Base-by-base conservation (phyloP, 2,329 filamentous ascomycete species). In the Cytospora piceicola region DNA sequence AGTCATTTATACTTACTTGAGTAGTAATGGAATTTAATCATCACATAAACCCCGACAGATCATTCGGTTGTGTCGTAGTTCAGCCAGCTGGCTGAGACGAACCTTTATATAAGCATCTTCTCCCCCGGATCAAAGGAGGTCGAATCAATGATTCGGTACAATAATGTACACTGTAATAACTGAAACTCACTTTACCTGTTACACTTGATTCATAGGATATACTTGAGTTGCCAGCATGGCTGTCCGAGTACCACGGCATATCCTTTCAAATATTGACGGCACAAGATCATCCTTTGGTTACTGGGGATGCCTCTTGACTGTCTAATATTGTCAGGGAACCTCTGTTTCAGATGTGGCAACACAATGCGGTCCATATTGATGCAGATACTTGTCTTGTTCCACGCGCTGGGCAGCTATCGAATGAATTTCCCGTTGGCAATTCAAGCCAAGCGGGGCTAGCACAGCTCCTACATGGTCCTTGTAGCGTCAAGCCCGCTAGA, bases 321-420 rank as follows among this genome's bases (percentile, higher is more conserved):
- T 15, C 39, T 34, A 20, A 49, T 22, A 11, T 56, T 52, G 30
- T 36, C 52, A 62, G 56, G 36, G 34, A n/a, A n/a, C 36, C n/a
- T 57, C 52, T 20, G 53, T 36, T 36, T 56, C 39, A 32, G 29
- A 14, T 8, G 27, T 29, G 1, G 29, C 11, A 12, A 56, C 2
- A 46, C n/a, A 1, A 54, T 63, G 9, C 9, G 39, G 9, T 7
- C 39, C 8, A 5, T 36, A 20, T 12, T 29, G 57, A 4, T 32
- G 51, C 5, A 36, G 17, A 9, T 34, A 12, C 46, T 57, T 49
- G 29, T 51, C 15, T 36, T 27, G 6, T 22, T 15, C 11, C 24
- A 24, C n/a, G 11, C n/a, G n/a, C 46, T 22, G 4, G n/a, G 46
- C 46, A 49, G 46, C n/a, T 24, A n/a, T 7, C n/a, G 14, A 14